Base-by-base conservation (phyloP, 2,329 filamentous ascomycete genomes). In the Stachybotrys elegans region DNA sequence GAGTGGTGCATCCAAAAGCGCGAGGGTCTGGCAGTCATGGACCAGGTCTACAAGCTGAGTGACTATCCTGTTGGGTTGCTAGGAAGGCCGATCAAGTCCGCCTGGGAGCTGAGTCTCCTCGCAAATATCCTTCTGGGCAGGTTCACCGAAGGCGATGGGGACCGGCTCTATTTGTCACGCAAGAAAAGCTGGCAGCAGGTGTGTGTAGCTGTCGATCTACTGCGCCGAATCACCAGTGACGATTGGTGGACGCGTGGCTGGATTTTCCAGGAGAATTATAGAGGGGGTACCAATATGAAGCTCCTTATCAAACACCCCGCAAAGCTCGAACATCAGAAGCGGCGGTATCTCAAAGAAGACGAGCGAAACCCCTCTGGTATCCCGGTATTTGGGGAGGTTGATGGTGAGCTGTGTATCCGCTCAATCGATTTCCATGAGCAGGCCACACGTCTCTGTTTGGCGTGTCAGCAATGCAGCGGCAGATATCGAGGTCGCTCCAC, bases 41-140 rank as follows among this genome's bases (percentile, higher is more conserved):
- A 65, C 5, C 51, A 57, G 3, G 56, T 64, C 13, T 64, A 65
- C 27, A 50, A 54, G 4, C 45, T 52, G 3, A 64, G 61, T 16
- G 23, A 51, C 1, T 52, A 64, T 8, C 58, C 61, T 0, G 51
- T 61, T 2, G 60, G 58, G 13, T 41, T 65, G 6, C 50, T 64
- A 2, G 55, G 49, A 8, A 50, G 52, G 1, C 48, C 48, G 0
- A 41, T 62, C 0, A 22, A 42, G 20, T 40, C 17, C 3, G 44
- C 19, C 6, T 16, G 27, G 32, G n/a, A 52, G 25, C 31, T 59
- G 42, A 7, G 48, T 8, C 50, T 55, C 22, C 43, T 59, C 5
- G 36, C 36, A 5, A 27, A 31, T n/a, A 43, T 57, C 6, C 21
- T 62, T 3, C 48, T 45, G 2, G 55, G 54, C 3, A 38, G 37